These are phyloP conservation scores for Verticillium klebahnii DNA, from an alignment of 2,329 filamentous ascomycete genomes.

Conservation along the genomic window DNA sequence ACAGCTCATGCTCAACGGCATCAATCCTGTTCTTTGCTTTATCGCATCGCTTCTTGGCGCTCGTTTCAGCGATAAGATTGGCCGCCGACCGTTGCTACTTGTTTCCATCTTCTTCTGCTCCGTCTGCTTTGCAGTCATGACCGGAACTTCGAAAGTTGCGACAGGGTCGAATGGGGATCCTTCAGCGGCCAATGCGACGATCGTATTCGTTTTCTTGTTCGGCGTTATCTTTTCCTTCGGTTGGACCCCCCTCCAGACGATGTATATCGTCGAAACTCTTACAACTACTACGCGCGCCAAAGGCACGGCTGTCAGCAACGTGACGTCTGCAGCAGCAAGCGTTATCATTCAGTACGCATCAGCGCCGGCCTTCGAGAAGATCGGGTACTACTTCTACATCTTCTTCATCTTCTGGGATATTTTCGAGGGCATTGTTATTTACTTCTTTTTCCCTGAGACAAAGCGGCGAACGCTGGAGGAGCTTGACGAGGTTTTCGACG, in stretches of 20 bases:
- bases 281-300: slow-evolving; percentile 40
- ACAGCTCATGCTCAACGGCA: slow-evolving; percentile 44
- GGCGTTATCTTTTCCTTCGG: slow-evolving; percentile 47
- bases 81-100: slow-evolving; percentile 51
- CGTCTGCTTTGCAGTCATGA: slow-evolving; percentile 43
- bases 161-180: slow-evolving; percentile 27
- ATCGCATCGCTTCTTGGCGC: slow-evolving; percentile 48
- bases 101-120: slow-evolving; percentile 41
- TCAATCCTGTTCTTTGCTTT: slow-evolving; percentile 50
- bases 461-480: slow-evolving; percentile 47
- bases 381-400: slow-evolving; percentile 39
- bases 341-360: slow-evolving; percentile 39
- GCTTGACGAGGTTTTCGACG: slow-evolving; percentile 44
- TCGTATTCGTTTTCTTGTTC: slow-evolving; percentile 49
- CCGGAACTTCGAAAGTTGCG: slow-evolving; percentile 40
- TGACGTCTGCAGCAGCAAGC: slow-evolving; percentile 30
- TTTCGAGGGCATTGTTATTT: slow-evolving; percentile 36
- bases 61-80: slow-evolving; percentile 49
- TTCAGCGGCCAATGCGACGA: slow-evolving; percentile 36
- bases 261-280: slow-evolving; percentile 44
- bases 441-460: slow-evolving; percentile 44
- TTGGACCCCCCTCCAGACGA: slow-evolving; percentile 44
- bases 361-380: slow-evolving; percentile 36
- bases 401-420: slow-evolving; percentile 42
- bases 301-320: slow-evolving; percentile 37